Evolutionary conservation across 164 flowering plant genomes (phyloP).

Genomic region (Pachysandra terminalis): DNA sequence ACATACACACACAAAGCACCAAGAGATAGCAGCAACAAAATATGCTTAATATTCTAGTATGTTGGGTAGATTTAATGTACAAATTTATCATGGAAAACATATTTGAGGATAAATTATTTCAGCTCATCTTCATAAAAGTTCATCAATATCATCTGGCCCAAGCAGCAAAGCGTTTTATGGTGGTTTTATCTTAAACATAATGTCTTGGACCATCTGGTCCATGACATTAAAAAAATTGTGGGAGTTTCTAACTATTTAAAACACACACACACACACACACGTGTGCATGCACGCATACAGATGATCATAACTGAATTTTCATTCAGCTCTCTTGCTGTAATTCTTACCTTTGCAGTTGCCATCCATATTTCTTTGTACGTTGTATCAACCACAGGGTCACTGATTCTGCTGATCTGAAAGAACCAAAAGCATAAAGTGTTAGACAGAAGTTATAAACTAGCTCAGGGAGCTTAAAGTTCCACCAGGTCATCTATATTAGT

Average conservation of each 20-base stretch:
- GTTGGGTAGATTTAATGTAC: too few relatives aligned
- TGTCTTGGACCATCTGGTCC: too few relatives aligned
- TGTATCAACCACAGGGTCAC: conserved; percentile 74
- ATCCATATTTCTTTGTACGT: conserved; percentile 91
- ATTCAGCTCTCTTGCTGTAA: too few relatives aligned
- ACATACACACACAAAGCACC: background rate
- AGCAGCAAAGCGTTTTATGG: background rate
- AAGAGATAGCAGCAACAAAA: too few relatives aligned
- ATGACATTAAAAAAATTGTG: too few relatives aligned
- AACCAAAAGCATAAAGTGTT: background rate
- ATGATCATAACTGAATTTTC: background rate
- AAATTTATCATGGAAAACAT: background rate
- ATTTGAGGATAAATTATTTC: background rate
- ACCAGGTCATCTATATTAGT: background rate
- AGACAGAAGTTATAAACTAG: background rate
- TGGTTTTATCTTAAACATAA: too few relatives aligned
- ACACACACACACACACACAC: background rate
- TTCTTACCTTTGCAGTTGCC: conserved; percentile 87
- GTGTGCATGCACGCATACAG: background rate
- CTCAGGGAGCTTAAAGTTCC: too few relatives aligned
- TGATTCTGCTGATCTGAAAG: conserved; percentile 51
- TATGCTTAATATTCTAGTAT: background rate
- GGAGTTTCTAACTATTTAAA: too few relatives aligned
- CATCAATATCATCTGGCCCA: background rate
- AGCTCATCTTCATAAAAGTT: background rate